phyloP scores from a whole-genome alignment of 106 monocot genomes.

The Cymbidium sinense region DNA sequence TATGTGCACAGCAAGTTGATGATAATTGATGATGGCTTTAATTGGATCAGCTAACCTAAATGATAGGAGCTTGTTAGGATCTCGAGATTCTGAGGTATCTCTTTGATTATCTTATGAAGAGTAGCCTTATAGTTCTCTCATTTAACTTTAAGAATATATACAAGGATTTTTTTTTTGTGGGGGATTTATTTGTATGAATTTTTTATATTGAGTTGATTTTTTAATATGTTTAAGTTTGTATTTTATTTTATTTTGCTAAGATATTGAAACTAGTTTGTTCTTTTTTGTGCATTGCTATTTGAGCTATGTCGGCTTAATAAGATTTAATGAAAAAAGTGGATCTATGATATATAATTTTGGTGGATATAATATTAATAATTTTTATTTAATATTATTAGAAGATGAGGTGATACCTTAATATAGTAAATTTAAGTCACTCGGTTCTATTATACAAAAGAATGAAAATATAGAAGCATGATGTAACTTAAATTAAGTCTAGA shows the following conservation, averaged over 20 bases:
- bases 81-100: conserved; percentile 92
- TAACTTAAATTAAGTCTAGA: neutral
- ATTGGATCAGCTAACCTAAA: conserved; percentile 98
- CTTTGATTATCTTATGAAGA: neutral
- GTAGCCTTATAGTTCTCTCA: neutral
- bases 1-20: conserved; percentile 99
- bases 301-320: too few species aligned
- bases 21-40: conserved; percentile 91
- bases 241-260: neutral
- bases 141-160: neutral
- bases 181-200: neutral
- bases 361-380: neutral
- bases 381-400: neutral
- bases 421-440: neutral
- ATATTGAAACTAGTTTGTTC: neutral
- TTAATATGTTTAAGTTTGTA: neutral
- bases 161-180: neutral
- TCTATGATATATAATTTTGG: too few species aligned
- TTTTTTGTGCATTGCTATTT: neutral
- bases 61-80: conserved; percentile 97
- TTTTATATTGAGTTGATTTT: neutral
- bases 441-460: neutral
- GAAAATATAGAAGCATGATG: neutral
- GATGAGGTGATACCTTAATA: neutral
- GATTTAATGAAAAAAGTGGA: neutral